Percentiles rank a stretch among this genome's conserved stretches.
Conservation (phyloP, 495 filamentous ascomycete species). For the Neurospora sp. region DNA sequence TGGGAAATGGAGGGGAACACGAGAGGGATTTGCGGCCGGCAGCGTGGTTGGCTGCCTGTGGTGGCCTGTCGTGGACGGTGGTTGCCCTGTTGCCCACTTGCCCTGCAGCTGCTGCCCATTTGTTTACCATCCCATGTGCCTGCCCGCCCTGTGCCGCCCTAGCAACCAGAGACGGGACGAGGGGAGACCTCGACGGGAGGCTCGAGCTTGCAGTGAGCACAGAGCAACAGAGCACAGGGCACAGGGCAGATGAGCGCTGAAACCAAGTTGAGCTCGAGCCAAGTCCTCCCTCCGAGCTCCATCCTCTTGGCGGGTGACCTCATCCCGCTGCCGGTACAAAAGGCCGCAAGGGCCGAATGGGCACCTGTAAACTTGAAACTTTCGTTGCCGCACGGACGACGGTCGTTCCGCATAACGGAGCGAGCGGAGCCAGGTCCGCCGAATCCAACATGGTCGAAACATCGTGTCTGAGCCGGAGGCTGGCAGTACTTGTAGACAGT, state of each 20-base stretch:
- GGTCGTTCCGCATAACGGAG: not conserved
- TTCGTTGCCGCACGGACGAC: not conserved
- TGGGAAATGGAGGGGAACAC: not conserved
- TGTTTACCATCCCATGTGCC: not conserved
- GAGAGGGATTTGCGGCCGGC: not conserved
- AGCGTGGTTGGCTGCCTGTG: not conserved
- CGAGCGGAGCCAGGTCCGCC: not conserved
- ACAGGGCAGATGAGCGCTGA: not conserved
- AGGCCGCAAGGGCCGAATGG: not conserved
- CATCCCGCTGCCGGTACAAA: constrained; percentile 2
- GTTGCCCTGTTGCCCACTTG: not conserved
- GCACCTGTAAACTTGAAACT: constrained; percentile 1
- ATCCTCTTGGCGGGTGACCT: constrained; percentile 3
- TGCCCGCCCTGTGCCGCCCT: not conserved
- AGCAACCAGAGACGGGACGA: not conserved
- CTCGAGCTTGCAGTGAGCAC: not conserved
- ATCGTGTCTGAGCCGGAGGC: no score
- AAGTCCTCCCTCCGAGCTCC: not conserved
- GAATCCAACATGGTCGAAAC: not conserved
- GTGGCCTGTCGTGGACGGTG: not conserved
- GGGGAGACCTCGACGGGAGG: not conserved
- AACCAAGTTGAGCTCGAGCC: not conserved
- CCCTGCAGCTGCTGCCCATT: not conserved
- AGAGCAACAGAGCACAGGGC: not conserved
- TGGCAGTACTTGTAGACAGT: no score